Evolutionary conservation across 805 yeast genomes (phyloP).

Genomic region (Metschnikowia amazonensis): DNA sequence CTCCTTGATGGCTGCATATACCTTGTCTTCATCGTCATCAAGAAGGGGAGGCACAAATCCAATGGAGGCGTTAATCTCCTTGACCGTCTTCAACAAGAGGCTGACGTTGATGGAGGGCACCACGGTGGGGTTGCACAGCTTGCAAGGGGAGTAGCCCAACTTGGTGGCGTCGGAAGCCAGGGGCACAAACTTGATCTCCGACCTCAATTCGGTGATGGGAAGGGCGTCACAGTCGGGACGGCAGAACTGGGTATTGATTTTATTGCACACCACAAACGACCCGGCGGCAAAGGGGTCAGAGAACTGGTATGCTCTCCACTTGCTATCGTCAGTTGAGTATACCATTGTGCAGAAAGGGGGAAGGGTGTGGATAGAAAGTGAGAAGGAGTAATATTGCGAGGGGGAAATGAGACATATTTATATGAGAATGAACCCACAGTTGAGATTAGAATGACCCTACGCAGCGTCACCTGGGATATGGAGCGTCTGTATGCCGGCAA

Average conservation of each 20-base stretch:
- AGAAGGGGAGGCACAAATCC: constrained; percentile 54
- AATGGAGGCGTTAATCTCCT: constrained; percentile 50
- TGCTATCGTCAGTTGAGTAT: constrained; percentile 43
- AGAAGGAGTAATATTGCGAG: not conserved
- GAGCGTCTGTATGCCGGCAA: not conserved
- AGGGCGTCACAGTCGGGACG: constrained; percentile 66
- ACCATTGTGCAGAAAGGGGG: constrained; percentile 22
- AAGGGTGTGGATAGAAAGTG: not conserved
- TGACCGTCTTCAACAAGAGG: constrained; percentile 48
- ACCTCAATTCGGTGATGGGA: constrained; percentile 38
- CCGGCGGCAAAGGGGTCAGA: constrained; percentile 64
- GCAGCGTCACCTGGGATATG: constrained; percentile 11
- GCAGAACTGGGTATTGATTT: constrained; percentile 44
- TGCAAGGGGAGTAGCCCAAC: constrained; percentile 50
- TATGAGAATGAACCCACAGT: constrained; percentile 8
- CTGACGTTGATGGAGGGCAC: constrained; percentile 44
- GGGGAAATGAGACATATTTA: constrained; percentile 8
- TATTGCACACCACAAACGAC: constrained; percentile 51
- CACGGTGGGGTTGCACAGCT: constrained; percentile 50
- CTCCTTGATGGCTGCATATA: constrained; percentile 35
- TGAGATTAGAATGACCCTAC: constrained; percentile 6
- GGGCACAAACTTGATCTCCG: constrained; percentile 45
- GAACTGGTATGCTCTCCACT: constrained; percentile 63
- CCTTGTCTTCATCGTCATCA: constrained; percentile 42
- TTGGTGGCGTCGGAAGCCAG: constrained; percentile 39